Evolutionary conservation across 192 early-diverging fungal genomes (phyloP), one percentile per base, ranked within the genome.

Genomic region (Coemansia sp.): DNA sequence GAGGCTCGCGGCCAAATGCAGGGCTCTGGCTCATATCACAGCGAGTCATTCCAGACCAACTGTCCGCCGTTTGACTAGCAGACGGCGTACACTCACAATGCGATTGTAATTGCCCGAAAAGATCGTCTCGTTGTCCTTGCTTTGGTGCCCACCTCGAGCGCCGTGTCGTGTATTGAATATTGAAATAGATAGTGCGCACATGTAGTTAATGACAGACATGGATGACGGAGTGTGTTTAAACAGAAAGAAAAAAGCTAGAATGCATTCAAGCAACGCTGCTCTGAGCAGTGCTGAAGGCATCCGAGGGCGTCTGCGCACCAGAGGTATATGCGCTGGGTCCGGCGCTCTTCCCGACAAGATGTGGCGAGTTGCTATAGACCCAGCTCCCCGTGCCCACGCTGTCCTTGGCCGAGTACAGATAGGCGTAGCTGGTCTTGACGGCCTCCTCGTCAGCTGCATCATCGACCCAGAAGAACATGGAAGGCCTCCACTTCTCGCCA

Each of bases 401-500:
- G 47, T 65, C 63, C 64, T 70, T 65, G 14, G 68, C 67, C 32
- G 67, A 34, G 41, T 63, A 70, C 43, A 77, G 50, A 21, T 77
- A 77, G 3, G 45, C 45, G 36, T 77, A 77, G 47, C 63, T 39
- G n/a, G 43, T 38, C 55, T 48, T 56, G 51, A 77, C 63, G 10
- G 56, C 63, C 15, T 58, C 55, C 26, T 70, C 63, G 31, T 53
- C 74, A 30, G 55, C 56, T 17, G 57, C 68, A 38, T 79, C 79
- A 0, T 61, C 50, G 26, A 81, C 60, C 53, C 70, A 74, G 13
- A 39, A 60, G 51, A 83, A 85, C 43, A 77, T 49, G 17, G 49
- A 29, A 4, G 84, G 84, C 39, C 63, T 51, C 84, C 84, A 85
- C 51, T 53, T 71, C 21, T 74, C 63, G 25, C 73, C 78, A 26